phyloP scores from a whole-genome alignment of 768 basidiomycete genomes.

The Tylopilus cervinicoccineus region DNA sequence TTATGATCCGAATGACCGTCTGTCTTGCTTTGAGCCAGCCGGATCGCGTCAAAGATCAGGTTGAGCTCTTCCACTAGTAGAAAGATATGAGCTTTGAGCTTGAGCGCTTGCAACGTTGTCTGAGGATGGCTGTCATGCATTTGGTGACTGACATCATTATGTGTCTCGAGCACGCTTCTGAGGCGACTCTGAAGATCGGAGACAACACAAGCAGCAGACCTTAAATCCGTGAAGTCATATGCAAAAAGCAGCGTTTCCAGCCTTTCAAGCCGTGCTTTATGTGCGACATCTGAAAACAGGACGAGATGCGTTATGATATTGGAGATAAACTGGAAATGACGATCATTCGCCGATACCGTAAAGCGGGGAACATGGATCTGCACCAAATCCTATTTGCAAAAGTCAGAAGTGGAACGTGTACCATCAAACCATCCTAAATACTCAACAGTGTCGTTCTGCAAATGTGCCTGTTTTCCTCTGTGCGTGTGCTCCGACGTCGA shows the following conservation, averaged over 20 bases:
- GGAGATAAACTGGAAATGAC: slow-evolving; percentile 81
- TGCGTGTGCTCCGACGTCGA: slow-evolving; percentile 36
- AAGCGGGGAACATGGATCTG: slow-evolving; percentile 81
- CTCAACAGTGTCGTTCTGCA: slow-evolving; percentile 62
- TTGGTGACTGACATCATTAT: slow-evolving; percentile 37
- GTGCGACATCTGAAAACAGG: slow-evolving; percentile 85
- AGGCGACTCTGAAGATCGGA: slow-evolving; percentile 70
- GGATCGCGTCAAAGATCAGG: slow-evolving; percentile 82
- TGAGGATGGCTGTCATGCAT: slow-evolving; percentile 29
- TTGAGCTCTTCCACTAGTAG: slow-evolving; percentile 75
- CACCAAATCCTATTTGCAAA: slow-evolving; percentile 62
- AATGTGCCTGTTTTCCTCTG: slow-evolving; percentile 37
- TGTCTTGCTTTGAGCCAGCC: slow-evolving; percentile 73
- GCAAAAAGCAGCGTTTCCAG: slow-evolving; percentile 81
- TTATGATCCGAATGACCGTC: slow-evolving; percentile 67
- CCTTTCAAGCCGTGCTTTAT: slow-evolving; percentile 72
- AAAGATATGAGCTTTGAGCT: slow-evolving; percentile 68
- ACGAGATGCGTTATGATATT: slow-evolving; percentile 83
- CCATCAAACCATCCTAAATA: neutral
- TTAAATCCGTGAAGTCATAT: slow-evolving; percentile 82
- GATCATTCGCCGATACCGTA: slow-evolving; percentile 78
- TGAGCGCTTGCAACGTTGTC: slow-evolving; percentile 54
- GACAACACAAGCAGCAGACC: slow-evolving; percentile 67
- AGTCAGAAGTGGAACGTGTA: slow-evolving; percentile 13
- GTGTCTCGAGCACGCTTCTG: slow-evolving; percentile 56